Base-by-base conservation (phyloP, 202 grass and related monocot genomes). In the Zizania palustris region DNA sequence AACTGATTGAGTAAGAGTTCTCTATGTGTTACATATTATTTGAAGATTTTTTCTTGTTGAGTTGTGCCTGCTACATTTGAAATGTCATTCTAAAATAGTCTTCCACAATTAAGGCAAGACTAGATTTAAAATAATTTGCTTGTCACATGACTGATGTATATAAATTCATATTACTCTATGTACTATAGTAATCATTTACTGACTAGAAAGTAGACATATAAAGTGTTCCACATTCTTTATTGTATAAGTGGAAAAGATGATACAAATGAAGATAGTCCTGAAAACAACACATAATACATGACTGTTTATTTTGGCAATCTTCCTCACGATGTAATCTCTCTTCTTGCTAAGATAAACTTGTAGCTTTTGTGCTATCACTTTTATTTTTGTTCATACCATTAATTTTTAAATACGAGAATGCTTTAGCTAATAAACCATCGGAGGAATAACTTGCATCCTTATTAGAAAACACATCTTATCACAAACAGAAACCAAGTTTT, bases 271-370 rank as follows among this genome's bases (percentile, higher is more conserved):
- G 93, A 93, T 85, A 86, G 83, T 73, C 93, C 93, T 59, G 90
- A 93, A 81, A 91, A 83, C 66, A 93, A 97, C 43, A 85, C 90
- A 37, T 85, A 90, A 13, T 97, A 86, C 68, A 97, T 90, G 4
- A 93, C 93, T 77, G 93, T 97, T 71, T 97, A 93, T 85, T 90
- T 97, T 45, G 93, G 93, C 33, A 93, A 93, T 83, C 90, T 97
- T 85, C 82, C 93, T 75, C 88, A 97, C 28, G 90, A 93, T 82
- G 93, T 88, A 80, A 55, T 55, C 15, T 46, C 49, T 64, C 51
- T 21, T n/a, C n/a, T 42, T 69, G 18, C 38, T 28, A 22, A n/a
- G 46, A 44, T n/a, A 79, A 44, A 10, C 46, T 63, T 35, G 22
- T 60, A 14, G 59, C 73, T 11, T 74, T 40, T 67, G 41, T 68